Conservation (phyloP, 192 early-diverging fungal species). For the Gonapodya prolifera region DNA sequence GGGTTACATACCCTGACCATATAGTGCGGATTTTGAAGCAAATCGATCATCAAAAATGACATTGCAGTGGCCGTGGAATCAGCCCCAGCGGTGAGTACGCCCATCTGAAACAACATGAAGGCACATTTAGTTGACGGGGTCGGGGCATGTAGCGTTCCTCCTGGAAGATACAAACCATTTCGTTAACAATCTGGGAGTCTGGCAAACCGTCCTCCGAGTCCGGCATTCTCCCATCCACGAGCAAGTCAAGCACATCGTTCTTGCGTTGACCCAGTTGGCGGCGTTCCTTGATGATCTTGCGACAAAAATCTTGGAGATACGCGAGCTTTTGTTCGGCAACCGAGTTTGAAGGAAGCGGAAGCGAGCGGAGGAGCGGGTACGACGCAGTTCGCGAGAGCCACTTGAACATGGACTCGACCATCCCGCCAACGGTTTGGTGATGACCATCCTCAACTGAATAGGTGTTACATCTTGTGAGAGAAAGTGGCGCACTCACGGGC, state of each 20-base stretch:
- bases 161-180: background rate
- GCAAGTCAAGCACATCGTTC: background rate
- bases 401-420: conserved; percentile 2
- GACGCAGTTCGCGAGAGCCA: background rate
- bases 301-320: background rate
- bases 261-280: background rate
- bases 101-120: background rate
- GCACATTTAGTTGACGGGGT: too few species aligned
- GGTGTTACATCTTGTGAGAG: background rate
- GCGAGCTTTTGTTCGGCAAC: background rate
- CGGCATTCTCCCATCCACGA: background rate
- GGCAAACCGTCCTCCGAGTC: background rate
- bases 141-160: too few species aligned
- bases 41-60: background rate
- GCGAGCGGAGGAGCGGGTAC: background rate
- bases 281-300: conserved; percentile 3
- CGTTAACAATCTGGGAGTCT: background rate
- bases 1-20: background rate
- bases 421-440: background rate
- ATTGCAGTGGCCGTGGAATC: conserved; percentile 4
- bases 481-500: background rate
- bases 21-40: background rate
- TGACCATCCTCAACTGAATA: background rate
- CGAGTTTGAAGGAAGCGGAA: background rate
- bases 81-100: background rate